These are phyloP conservation scores for Yamadazyma dushanensis DNA, from an alignment of 1,139 yeast genomes.

Conservation along the genomic window DNA sequence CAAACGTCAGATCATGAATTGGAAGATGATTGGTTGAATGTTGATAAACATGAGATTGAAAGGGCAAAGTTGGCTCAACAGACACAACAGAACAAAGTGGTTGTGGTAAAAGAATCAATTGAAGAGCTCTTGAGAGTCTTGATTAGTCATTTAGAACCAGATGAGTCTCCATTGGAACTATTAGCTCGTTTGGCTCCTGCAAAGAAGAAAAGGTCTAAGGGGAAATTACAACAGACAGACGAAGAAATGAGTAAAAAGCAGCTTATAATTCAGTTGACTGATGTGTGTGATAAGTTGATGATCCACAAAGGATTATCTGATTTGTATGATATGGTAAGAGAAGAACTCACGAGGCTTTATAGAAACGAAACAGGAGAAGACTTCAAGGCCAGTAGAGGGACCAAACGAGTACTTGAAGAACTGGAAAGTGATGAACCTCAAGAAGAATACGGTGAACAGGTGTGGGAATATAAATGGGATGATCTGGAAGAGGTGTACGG, in stretches of 20 bases:
- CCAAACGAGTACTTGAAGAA: constrained; percentile 19
- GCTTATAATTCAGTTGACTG: constrained; percentile 46
- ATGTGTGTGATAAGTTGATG: constrained; percentile 46
- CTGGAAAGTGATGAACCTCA: constrained; percentile 4
- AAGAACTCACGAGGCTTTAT: constrained; percentile 58
- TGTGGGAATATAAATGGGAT: constrained; percentile 70
- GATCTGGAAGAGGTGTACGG: constrained; percentile 53
- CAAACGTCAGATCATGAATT: constrained; percentile 32
- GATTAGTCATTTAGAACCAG: constrained; percentile 51
- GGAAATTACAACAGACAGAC: constrained; percentile 6
- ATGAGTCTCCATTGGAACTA: constrained; percentile 67
- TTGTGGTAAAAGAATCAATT: constrained; percentile 12
- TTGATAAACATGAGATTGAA: constrained; percentile 51
- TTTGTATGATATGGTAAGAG: constrained; percentile 57
- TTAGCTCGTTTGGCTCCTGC: constrained; percentile 44
- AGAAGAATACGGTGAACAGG: constrained; percentile 29
- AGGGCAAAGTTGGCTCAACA: constrained; percentile 47
- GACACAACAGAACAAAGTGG: constrained; percentile 18
- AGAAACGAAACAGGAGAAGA: constrained; percentile 50
- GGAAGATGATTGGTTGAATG: constrained; percentile 28
- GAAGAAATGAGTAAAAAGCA: constrained; percentile 24
- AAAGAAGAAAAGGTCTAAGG: constrained; percentile 17
- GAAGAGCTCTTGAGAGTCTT: constrained; percentile 34
- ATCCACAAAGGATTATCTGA: constrained; percentile 39
- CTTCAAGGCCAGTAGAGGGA: constrained; percentile 21